Conservation (phyloP, 441 rosid species). For the Populus trichocarpa region DNA sequence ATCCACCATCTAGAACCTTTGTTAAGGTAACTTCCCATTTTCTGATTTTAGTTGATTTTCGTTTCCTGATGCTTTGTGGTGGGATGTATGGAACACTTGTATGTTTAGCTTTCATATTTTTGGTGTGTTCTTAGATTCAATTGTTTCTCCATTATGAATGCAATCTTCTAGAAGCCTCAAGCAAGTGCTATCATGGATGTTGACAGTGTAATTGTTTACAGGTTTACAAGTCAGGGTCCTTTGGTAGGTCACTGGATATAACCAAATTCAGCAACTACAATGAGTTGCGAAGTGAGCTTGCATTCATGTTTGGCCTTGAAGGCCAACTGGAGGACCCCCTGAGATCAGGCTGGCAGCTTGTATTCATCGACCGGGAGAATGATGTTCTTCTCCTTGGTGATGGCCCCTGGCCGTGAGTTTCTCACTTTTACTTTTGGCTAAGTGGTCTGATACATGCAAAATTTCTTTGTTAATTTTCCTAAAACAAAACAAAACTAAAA, state of each 20-base stretch:
- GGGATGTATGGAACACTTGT: neutral
- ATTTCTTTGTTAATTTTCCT: neutral
- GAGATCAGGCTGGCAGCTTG: constrained; percentile 99
- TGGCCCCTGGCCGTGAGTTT: constrained; percentile 97
- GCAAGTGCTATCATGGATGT: neutral
- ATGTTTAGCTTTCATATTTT: neutral
- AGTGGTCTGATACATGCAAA: neutral
- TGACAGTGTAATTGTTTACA: constrained; percentile 12
- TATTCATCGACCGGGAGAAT: constrained; percentile 97
- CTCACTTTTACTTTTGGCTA: neutral
- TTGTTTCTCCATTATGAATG: neutral
- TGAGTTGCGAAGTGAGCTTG: constrained; percentile 84
- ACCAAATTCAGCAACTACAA: constrained; percentile 58
- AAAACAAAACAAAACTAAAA: neutral
- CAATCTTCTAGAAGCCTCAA: neutral
- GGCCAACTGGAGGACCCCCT: constrained; percentile 94
- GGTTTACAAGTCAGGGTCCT: constrained; percentile 36
- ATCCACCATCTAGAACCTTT: constrained; percentile 67
- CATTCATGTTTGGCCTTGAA: constrained; percentile 85
- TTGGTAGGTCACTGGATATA: constrained; percentile 35
- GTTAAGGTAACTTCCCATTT: constrained; percentile 63
- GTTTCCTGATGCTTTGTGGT: neutral
- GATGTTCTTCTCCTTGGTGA: constrained; percentile 98
- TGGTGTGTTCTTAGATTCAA: neutral
- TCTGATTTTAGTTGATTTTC: neutral